Evolutionary conservation across 2,329 filamentous ascomycete species (phyloP).

Genomic region (Hypoxylon sp.): DNA sequence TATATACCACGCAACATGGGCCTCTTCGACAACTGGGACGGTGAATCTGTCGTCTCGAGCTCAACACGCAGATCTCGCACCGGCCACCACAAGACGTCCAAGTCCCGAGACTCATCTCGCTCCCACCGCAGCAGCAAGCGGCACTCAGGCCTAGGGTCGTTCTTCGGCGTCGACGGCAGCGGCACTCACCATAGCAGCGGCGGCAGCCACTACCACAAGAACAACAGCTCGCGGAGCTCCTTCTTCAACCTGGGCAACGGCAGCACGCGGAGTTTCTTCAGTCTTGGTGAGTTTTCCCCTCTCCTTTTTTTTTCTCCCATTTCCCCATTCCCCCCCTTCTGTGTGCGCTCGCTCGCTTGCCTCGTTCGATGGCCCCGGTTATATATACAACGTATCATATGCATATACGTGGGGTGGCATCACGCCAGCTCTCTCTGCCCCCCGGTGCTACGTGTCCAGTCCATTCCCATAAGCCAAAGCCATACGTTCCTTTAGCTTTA

Average conservation of each 20-base stretch:
- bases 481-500: not conserved
- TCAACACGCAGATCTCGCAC: slow-evolving; percentile 48
- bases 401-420: slow-evolving; percentile 11
- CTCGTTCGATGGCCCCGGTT: slow-evolving; percentile 17
- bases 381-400: slow-evolving; percentile 19
- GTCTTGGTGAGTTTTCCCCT: slow-evolving; percentile 47
- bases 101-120: slow-evolving; percentile 48
- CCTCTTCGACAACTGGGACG: slow-evolving; percentile 55
- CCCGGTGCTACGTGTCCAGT: not conserved
- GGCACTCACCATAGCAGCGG: slow-evolving; percentile 22
- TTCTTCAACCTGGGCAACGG: slow-evolving; percentile 55
- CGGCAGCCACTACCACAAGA: slow-evolving; percentile 47
- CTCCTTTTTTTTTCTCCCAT: not conserved
- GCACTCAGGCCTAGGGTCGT: slow-evolving; percentile 41
- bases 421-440: not conserved
- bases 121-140: slow-evolving; percentile 54
- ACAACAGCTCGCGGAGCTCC: slow-evolving; percentile 48
- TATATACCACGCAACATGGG: slow-evolving; percentile 48
- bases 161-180: slow-evolving; percentile 42
- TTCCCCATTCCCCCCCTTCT: not conserved
- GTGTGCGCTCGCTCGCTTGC: slow-evolving; percentile 4
- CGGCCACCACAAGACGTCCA: slow-evolving; percentile 35
- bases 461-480: not conserved
- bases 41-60: slow-evolving; percentile 54
- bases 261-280: slow-evolving; percentile 55